Evolutionary conservation across 352 stramenopile genomes (phyloP), one percentile per base, ranked within the genome.

Genomic region (Elongisporangium anandrum): DNA sequence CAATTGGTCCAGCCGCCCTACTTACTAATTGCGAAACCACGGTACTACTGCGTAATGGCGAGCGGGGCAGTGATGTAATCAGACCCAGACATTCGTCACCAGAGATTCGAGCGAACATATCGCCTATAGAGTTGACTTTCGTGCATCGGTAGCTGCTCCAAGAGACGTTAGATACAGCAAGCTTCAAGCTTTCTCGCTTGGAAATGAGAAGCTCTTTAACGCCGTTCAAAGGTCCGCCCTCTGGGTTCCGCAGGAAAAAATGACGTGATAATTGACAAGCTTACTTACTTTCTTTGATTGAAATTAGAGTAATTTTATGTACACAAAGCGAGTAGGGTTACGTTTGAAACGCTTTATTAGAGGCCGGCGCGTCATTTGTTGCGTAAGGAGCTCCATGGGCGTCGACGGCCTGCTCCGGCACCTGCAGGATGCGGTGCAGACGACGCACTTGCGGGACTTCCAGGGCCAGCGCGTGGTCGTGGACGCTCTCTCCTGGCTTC

Each of bases 401-500:
- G 69, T 92, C 66, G 77, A 88, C 21, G 81, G 83, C 3, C 75
- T 92, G 47, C 65, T 90, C 47, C 75, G 79, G 4, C 61, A 79
- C 61, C 67, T 92, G 24, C 76, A 79, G 29, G 83, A 88, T 7
- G 73, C 64, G 5, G 67, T 87, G 16, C 61, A 87, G 41, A 66
- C 70, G 57, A 75, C 75, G 20, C 79, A 90, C 54, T 54, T 90
- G 67, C 65, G 68, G 17, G 52, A 70, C 9, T 90, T 87, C 59
- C 61, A 56, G 3, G 80, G 69, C 16, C 70, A 90, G 56, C 85
- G 68, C 12, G 60, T 92, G 50, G 81, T 82, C 3, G 79, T 90
- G 2, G 83, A 92, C 47, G 83, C 81, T 8, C 75, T 91, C 56
- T 90, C 83, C 4, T 92, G 83, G 83, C 72, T 92, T 38, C 81